Evolutionary conservation across 768 basidiomycete species (phyloP).

Genomic region (Cystoderma amianthinum): DNA sequence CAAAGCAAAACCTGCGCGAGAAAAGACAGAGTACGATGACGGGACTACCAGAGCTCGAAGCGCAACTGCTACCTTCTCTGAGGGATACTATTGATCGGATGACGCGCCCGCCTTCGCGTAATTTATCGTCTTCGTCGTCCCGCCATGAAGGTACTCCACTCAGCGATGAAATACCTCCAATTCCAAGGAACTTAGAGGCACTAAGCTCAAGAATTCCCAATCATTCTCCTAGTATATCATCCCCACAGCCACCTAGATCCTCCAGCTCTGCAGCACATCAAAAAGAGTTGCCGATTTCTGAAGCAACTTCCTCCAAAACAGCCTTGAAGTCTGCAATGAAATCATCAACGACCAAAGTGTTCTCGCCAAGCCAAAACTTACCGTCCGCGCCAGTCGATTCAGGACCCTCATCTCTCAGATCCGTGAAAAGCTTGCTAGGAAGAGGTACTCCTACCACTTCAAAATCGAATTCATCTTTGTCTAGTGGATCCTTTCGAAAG

Average conservation of each 20-base stretch:
- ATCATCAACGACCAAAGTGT: conserved; percentile 23
- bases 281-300: not conserved
- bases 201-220: too few species aligned
- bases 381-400: conserved; percentile 1
- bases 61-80: conserved; percentile 61
- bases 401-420: conserved; percentile 14
- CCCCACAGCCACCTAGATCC: not conserved
- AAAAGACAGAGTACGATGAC: conserved; percentile 36
- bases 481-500: conserved; percentile 8
- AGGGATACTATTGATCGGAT: conserved; percentile 70
- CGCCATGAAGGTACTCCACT: too few species aligned
- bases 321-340: conserved; percentile 31
- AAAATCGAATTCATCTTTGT: conserved; percentile 10
- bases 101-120: conserved; percentile 52
- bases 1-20: conserved; percentile 10
- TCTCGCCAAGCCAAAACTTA: conserved; percentile 4
- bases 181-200: too few species aligned
- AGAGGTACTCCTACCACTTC: conserved; percentile 17
- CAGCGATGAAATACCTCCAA: too few species aligned
- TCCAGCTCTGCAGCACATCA: not conserved
- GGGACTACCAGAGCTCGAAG: conserved; percentile 55
- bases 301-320: conserved; percentile 17
- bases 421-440: conserved; percentile 22
- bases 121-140: too few species aligned
- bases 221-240: too few species aligned